phyloP scores from a whole-genome alignment of 345 rosid species.

The Angophora floribunda region DNA sequence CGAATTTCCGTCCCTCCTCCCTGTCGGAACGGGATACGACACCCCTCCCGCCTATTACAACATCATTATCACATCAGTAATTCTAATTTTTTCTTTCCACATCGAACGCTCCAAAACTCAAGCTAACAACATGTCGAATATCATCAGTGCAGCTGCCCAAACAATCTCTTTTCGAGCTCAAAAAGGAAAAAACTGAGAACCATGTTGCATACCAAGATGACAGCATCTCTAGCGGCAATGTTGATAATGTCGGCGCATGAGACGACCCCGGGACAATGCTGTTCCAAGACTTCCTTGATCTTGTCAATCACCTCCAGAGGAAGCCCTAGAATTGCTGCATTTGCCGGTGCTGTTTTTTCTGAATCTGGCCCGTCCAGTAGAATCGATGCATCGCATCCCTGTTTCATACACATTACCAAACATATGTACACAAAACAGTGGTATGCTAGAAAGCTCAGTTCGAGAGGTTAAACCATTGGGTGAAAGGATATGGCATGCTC shows the following conservation, averaged over 20 bases:
- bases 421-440: not conserved
- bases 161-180: not conserved
- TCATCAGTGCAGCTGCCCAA: no score
- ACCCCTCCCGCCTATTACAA: slow-evolving; percentile 44
- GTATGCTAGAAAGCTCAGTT: not conserved
- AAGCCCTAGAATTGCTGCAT: slow-evolving; percentile 51
- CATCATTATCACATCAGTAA: accelerated
- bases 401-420: not conserved
- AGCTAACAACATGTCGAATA: not conserved
- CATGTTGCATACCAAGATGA: slow-evolving; percentile 28
- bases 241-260: slow-evolving; percentile 82
- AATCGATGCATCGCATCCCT: slow-evolving; percentile 79
- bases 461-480: not conserved
- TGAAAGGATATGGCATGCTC: not conserved
- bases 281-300: slow-evolving; percentile 57
- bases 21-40: slow-evolving; percentile 43
- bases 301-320: slow-evolving; percentile 29
- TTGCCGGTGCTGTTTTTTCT: slow-evolving; percentile 1
- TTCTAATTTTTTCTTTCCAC: not conserved
- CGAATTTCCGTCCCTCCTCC: slow-evolving; percentile 40
- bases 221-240: slow-evolving; percentile 72
- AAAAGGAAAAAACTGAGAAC: not conserved
- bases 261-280: slow-evolving; percentile 54
- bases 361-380: slow-evolving; percentile 50
- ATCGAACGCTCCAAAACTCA: not conserved